Evolutionary conservation across 75 land plant genomes (phyloP), one percentile per base, ranked within the genome.

Genomic region (Pinus taeda): DNA sequence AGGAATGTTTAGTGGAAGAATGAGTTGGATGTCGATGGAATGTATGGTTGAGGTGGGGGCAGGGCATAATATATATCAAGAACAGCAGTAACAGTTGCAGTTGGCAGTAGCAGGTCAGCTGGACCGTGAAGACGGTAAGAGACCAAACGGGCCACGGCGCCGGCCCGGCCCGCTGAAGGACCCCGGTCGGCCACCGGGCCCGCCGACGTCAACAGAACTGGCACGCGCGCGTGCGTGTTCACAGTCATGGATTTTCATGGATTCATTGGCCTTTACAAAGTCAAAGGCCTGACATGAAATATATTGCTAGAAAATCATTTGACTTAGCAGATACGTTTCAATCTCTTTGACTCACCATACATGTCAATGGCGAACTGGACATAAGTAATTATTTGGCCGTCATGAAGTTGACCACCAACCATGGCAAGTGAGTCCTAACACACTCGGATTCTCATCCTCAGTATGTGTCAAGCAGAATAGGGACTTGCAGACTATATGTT

Each of bases 1-100:
- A 20, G 71, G 71, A 69, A 69, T 69, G 71, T 69, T 69, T 39
- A 69, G 71, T 69, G 71, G 71, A 69, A 69, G 36, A n/a, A 21
- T 69, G 71, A 69, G 71, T 36, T 69, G 71, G 71, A 20, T 30
- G 36, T 18, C 55, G 6, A 69, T 37, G 37, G 71, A 69, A 20
- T 69, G 53, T 69, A 37, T 17, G 71, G 71, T 42, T 15, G 53
- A 20, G 71, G 71, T 69, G 49, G 42, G 42, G 49, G 22, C 71
- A 4, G 22, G 53, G 55, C 55, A 49, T 49, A 49, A 49, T 49
- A 49, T 9, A 49, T 49, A 49, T 49, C 2, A 9, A 49, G 55
- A 49, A 49, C 55, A 49, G 55, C 12, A 49, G 55, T 9, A 49
- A 49, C 55, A 49, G 55, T 49, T 49, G 55, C 55, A 49, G 55